Evolutionary conservation across 1,139 yeast genomes (phyloP), one percentile per base, ranked within the genome.

Genomic region (Kodamaea suecica): DNA sequence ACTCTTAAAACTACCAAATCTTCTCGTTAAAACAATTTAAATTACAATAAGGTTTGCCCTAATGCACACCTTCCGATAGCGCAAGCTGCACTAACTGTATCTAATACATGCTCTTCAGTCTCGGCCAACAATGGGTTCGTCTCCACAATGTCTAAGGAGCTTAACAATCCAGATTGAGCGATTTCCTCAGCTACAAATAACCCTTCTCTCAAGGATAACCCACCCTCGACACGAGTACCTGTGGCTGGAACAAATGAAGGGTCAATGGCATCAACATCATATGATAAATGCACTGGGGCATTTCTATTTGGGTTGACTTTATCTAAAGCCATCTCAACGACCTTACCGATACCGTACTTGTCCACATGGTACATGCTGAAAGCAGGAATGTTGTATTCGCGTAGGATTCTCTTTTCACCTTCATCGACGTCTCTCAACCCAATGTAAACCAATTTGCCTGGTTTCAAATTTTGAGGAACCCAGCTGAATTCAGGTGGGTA

Each of bases 161-260:
- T 80, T 46, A 92, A 76, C 49, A 82, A 78, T 20, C 96, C 96
- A 26, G 95, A 78, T 53, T 80, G 87, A 8, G 97, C 96, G 29
- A 90, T 68, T 45, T 94, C 94, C 64, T 92, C 98, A 42, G 92
- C 94, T 37, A 92, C 65, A 57, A 84, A 92, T 55, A 94, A 75
- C 31, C 96, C 97, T 64, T 92, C 98, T 66, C 98, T 77, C 61
- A 92, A 74, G 5, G 96, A 82, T 45, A 92, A 72, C 3, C 98
- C 98, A 43, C 97, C 97, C 57, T 95, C 82, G 13, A 92, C 98
- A 38, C 97, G 90, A 2, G 98, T 92, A 38, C 98, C 98, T 2
- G 98, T 92, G 27, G 97, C 95, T 20, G 97, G 97, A 11, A 94
- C 97, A 55, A 72, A 87, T 44, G 80, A 73, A 33, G 98, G 98